Conservation (phyloP, 1,139 yeast genomes). For the Suhomyces bribrorum region DNA sequence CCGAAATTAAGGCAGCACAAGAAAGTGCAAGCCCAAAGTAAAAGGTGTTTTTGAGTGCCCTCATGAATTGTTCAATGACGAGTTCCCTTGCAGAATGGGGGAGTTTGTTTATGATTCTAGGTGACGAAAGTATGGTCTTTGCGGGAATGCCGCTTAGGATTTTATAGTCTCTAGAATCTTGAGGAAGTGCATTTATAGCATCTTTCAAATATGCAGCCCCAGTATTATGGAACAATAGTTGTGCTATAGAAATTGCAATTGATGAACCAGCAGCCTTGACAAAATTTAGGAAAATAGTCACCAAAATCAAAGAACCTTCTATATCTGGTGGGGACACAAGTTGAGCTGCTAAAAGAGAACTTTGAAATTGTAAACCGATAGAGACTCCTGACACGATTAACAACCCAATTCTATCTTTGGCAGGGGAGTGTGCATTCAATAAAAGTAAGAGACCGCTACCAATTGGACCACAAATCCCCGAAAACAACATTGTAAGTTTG, state of each 20-base stretch:
- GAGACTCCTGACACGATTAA: slow-evolving; percentile 56
- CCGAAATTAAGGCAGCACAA: slow-evolving; percentile 23
- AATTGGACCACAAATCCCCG: slow-evolving; percentile 45
- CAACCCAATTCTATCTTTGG: slow-evolving; percentile 50
- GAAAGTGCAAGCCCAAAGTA: slow-evolving; percentile 42
- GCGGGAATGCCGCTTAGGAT: slow-evolving; percentile 22
- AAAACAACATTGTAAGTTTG: slow-evolving; percentile 48
- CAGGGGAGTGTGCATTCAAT: slow-evolving; percentile 37
- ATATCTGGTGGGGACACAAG: slow-evolving; percentile 51
- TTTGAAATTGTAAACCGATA: slow-evolving; percentile 56
- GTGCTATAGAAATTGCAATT: slow-evolving; percentile 48
- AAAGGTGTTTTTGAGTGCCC: slow-evolving; percentile 41
- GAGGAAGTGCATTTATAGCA: slow-evolving; percentile 17
- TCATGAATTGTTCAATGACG: slow-evolving; percentile 36
- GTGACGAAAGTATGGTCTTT: slow-evolving; percentile 29
- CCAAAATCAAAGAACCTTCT: slow-evolving; percentile 52
- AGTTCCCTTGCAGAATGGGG: slow-evolving; percentile 25
- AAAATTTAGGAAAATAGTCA: slow-evolving; percentile 51
- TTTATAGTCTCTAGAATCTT: slow-evolving; percentile 19
- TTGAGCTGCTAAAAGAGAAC: slow-evolving; percentile 54
- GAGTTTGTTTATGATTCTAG: slow-evolving; percentile 28
- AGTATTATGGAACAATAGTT: slow-evolving; percentile 42
- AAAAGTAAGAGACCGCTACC: slow-evolving; percentile 56
- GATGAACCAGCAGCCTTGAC: slow-evolving; percentile 51
- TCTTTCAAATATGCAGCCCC: slow-evolving; percentile 25